Conservation (phyloP, 2,329 filamentous ascomycete genomes). For the Aureobasidium sp. region DNA sequence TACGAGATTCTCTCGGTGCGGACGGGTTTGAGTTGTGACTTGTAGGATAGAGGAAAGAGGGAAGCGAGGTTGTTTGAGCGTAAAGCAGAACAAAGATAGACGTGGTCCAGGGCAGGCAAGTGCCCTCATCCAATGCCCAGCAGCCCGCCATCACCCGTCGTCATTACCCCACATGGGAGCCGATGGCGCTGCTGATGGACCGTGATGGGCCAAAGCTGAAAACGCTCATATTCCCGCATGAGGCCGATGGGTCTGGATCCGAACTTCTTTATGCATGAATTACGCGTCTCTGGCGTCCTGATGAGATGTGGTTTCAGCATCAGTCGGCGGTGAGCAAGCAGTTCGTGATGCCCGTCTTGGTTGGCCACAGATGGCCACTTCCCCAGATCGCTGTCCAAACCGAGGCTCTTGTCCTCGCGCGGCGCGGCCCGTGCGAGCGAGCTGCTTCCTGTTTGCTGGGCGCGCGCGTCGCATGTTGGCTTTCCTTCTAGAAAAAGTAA, state of each 20-base stretch:
- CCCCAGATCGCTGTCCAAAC: constrained; percentile 5
- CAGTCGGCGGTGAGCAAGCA: not conserved
- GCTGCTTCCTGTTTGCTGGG: not conserved
- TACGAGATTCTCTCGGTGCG: not conserved
- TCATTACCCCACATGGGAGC: constrained; percentile 9
- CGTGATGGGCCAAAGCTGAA: constrained; percentile 1
- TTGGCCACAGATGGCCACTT: not conserved
- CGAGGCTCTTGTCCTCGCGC: not conserved
- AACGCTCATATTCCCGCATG: not conserved
- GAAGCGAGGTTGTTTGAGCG: not conserved
- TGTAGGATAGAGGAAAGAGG: not conserved
- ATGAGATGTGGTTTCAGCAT: not conserved
- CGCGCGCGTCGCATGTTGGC: constrained; percentile 1
- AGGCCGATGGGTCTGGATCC: not conserved
- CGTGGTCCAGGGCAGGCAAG: constrained; percentile 6
- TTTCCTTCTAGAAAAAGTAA: constrained; percentile 15
- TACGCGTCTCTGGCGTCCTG: not conserved
- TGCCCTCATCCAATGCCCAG: constrained; percentile 7
- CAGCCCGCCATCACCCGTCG: not conserved
- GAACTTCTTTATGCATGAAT: not conserved
- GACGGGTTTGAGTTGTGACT: not conserved
- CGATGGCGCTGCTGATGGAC: constrained; percentile 9
- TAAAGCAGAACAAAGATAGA: constrained; percentile 6
- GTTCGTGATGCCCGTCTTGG: not conserved
- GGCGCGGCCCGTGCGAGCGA: not conserved